A percentile compares a stretch with the other conserved stretches of the same genome.
These are phyloP conservation scores for Calocybe indica DNA, from an alignment of 768 basidiomycete species.

Conservation along the genomic window DNA sequence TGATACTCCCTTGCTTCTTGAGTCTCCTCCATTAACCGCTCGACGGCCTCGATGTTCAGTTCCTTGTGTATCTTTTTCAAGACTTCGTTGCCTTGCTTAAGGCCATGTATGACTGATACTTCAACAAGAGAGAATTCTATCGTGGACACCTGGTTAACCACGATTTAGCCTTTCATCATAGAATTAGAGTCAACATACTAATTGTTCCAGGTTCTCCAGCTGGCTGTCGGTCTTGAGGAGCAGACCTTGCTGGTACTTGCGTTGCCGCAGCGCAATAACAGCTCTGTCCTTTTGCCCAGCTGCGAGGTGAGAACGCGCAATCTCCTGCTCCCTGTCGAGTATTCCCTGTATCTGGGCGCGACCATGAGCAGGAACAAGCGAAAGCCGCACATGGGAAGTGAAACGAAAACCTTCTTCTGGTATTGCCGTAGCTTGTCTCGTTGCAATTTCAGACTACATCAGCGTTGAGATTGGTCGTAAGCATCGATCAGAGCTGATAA, in stretches of 20 bases:
- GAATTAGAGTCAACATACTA: slow-evolving; percentile 44
- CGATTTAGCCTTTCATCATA: background rate
- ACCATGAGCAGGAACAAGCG: slow-evolving; percentile 1
- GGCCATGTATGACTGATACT: slow-evolving; percentile 85
- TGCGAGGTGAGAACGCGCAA: slow-evolving; percentile 78
- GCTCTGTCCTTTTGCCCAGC: slow-evolving; percentile 86
- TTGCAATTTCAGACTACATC: slow-evolving; percentile 83
- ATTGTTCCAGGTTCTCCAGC: slow-evolving; percentile 80
- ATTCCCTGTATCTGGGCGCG: slow-evolving; percentile 73
- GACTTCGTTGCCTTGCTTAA: slow-evolving; percentile 91
- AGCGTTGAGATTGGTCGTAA: background rate
- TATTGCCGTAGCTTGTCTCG: slow-evolving; percentile 95
- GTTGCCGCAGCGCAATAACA: slow-evolving; percentile 76
- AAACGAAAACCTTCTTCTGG: slow-evolving; percentile 70
- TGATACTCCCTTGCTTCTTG: slow-evolving; percentile 92
- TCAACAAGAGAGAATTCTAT: slow-evolving; percentile 97
- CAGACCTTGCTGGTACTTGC: slow-evolving; percentile 91
- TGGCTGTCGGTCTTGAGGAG: slow-evolving; percentile 87
- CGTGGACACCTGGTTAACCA: slow-evolving; percentile 67
- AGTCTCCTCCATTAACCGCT: slow-evolving; percentile 89
- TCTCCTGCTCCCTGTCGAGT: slow-evolving; percentile 82
- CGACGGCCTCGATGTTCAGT: slow-evolving; percentile 89
- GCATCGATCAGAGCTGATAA: slow-evolving; percentile 6
- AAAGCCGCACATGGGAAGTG: background rate
- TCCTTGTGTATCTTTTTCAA: slow-evolving; percentile 92